Percentiles rank a stretch among this genome's conserved stretches.
Evolutionary conservation across 805 yeast genomes (phyloP).

Genomic region (Monosporozyma yasuniensis): DNA sequence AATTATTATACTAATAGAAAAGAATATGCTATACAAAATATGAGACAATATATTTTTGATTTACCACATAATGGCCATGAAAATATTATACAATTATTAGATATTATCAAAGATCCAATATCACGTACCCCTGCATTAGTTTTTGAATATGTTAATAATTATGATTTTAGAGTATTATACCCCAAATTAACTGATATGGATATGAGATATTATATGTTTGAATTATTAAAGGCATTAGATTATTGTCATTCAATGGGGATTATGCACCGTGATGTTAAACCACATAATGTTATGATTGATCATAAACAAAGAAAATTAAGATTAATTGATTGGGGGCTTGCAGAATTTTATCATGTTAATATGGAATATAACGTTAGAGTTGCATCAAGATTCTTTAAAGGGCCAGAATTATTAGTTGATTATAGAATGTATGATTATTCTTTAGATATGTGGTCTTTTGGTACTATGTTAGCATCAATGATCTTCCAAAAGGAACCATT

Average conservation of each 20-base stretch:
- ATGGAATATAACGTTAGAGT: conserved; percentile 88
- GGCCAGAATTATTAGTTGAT: conserved; percentile 84
- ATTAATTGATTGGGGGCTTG: conserved; percentile 91
- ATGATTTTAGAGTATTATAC: conserved; percentile 73
- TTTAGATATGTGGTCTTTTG: conserved; percentile 87
- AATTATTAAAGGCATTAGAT: conserved; percentile 75
- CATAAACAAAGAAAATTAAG: conserved; percentile 61
- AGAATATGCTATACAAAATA: conserved; percentile 19
- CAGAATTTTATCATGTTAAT: conserved; percentile 86
- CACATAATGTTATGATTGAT: conserved; percentile 93
- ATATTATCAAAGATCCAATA: conserved; percentile 72
- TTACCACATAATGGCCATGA: conserved; percentile 38
- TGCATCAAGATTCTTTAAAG: conserved; percentile 87
- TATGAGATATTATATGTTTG: conserved; percentile 74
- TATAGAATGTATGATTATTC: conserved; percentile 86
- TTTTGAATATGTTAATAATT: conserved; percentile 76
- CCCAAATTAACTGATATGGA: conserved; percentile 69
- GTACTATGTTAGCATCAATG: conserved; percentile 87
- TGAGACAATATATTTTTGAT: conserved; percentile 21
- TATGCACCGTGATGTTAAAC: conserved; percentile 93
- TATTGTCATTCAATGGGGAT: conserved; percentile 91
- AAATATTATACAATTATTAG: conserved; percentile 66
- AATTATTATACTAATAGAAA: conserved; percentile 25
- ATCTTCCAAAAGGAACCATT: conserved; percentile 87
- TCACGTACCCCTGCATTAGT: conserved; percentile 79